Evolutionary conservation across 164 flowering plant genomes (phyloP).

Genomic region (Vitis vinifera): DNA sequence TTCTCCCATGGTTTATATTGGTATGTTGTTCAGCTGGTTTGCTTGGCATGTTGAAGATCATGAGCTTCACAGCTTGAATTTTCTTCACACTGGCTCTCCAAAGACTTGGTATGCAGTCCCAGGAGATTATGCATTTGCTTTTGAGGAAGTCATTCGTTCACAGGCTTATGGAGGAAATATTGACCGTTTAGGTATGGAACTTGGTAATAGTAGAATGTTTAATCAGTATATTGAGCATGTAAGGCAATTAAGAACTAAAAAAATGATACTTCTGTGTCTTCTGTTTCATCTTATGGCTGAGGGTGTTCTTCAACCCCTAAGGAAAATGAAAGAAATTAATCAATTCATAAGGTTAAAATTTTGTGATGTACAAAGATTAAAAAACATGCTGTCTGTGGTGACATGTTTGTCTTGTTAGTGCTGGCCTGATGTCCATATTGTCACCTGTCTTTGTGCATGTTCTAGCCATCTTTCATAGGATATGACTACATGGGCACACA

Average conservation of each 20-base stretch:
- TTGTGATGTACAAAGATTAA: not conserved
- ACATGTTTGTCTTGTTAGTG: too few relatives aligned
- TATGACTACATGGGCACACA: not conserved
- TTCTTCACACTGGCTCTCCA: conserved; percentile 85
- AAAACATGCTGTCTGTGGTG: not conserved
- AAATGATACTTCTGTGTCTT: not conserved
- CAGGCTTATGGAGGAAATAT: conserved; percentile 76
- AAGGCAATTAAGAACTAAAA: not conserved
- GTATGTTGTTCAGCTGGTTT: conserved; percentile 99
- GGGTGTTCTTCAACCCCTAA: not conserved
- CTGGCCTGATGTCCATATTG: not conserved
- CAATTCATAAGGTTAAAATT: not conserved
- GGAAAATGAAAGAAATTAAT: too few relatives aligned
- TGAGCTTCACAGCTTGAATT: conserved; percentile 98
- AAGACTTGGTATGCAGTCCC: conserved; percentile 99
- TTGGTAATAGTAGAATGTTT: not conserved
- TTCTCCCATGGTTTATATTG: conserved; percentile 97
- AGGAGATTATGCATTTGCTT: conserved; percentile 76
- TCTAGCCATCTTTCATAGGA: not conserved
- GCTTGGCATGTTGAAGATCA: conserved; percentile 99
- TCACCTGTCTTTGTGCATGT: not conserved
- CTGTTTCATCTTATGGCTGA: not conserved
- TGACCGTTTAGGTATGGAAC: conserved; percentile 72
- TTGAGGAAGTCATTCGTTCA: conserved; percentile 82
- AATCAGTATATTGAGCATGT: too few relatives aligned